Conservation (phyloP, 2,329 filamentous ascomycete species). For the Tolypocladium tundrense region DNA sequence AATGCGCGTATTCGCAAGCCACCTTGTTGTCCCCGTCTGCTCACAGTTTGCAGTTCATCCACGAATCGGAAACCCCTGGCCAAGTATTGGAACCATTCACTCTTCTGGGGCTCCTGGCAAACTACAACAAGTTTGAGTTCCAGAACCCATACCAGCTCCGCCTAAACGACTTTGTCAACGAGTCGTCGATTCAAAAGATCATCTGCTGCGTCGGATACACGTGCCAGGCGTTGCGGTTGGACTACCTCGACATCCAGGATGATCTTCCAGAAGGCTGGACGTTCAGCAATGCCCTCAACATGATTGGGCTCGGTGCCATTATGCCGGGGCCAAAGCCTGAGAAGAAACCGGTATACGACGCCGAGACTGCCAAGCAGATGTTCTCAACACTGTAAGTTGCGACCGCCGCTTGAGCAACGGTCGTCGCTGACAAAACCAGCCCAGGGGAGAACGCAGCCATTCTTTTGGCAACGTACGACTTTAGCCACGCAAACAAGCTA, state of each 20-base stretch:
- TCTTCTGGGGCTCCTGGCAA: slow-evolving; percentile 77
- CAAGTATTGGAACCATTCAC: slow-evolving; percentile 66
- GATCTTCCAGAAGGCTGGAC: slow-evolving; percentile 88
- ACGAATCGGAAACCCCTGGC: slow-evolving; percentile 59
- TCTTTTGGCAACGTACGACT: slow-evolving; percentile 82
- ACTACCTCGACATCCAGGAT: slow-evolving; percentile 79
- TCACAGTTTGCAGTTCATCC: slow-evolving; percentile 51
- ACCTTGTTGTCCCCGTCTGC: neutral
- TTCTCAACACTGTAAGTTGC: slow-evolving; percentile 64
- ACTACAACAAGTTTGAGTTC: slow-evolving; percentile 99
- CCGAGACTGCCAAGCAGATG: slow-evolving; percentile 71
- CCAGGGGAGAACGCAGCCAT: slow-evolving; percentile 72
- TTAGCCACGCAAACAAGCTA: slow-evolving; percentile 86
- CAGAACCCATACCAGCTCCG: slow-evolving; percentile 92
- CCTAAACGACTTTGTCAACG: slow-evolving; percentile 92
- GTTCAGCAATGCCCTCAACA: slow-evolving; percentile 66
- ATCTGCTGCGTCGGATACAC: slow-evolving; percentile 65
- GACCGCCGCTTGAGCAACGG: neutral
- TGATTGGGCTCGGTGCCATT: slow-evolving; percentile 74
- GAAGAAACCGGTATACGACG: slow-evolving; percentile 50
- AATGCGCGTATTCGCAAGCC: neutral
- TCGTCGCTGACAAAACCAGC: slow-evolving; percentile 31
- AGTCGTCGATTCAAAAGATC: slow-evolving; percentile 73
- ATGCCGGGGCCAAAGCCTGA: slow-evolving; percentile 56
- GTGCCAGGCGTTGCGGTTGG: slow-evolving; percentile 56